Percentiles rank a stretch among this genome's conserved stretches.
Conservation (phyloP, 345 rosid species). For the Linum lewisii region DNA sequence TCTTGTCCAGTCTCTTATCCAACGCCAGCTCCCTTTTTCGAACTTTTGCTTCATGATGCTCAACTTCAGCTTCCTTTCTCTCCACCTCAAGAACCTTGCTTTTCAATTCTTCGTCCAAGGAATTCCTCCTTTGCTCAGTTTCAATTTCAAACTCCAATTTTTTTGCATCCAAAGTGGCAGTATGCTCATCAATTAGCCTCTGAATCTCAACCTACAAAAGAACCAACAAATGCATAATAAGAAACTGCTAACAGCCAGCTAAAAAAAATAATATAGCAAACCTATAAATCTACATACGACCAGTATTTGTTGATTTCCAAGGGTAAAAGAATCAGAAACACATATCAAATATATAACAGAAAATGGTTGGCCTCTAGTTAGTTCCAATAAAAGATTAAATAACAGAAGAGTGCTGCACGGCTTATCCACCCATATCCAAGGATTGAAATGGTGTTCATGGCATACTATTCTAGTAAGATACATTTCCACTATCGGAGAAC, state of each 20-base stretch:
- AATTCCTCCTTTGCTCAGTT: conserved; percentile 65
- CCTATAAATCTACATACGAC: neutral
- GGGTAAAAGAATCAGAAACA: neutral
- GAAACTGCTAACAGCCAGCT: neutral
- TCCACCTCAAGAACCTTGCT: conserved; percentile 59
- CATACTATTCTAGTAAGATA: neutral
- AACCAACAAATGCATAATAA: neutral
- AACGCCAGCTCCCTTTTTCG: conserved; percentile 64
- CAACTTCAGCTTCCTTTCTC: conserved; percentile 75
- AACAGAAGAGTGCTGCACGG: neutral
- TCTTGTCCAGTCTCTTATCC: conserved; percentile 62
- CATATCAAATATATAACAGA: neutral
- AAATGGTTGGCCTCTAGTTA: neutral
- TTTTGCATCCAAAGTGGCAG: conserved; percentile 55
- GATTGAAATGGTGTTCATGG: too few relatives aligned
- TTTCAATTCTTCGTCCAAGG: conserved; percentile 57
- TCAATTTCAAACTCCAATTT: conserved; percentile 68
- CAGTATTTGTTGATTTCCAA: neutral
- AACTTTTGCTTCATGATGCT: conserved; percentile 76
- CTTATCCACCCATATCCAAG: neutral
- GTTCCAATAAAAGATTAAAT: neutral
- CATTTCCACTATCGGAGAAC: neutral
- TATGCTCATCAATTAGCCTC: conserved; percentile 70
- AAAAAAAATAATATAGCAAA: neutral
- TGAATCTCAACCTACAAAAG: conserved; percentile 58